A percentile compares a stretch with the other conserved stretches of the same genome.
Conservation (phyloP, 2,329 filamentous ascomycete species). For the Cladophialophora psammophila region DNA sequence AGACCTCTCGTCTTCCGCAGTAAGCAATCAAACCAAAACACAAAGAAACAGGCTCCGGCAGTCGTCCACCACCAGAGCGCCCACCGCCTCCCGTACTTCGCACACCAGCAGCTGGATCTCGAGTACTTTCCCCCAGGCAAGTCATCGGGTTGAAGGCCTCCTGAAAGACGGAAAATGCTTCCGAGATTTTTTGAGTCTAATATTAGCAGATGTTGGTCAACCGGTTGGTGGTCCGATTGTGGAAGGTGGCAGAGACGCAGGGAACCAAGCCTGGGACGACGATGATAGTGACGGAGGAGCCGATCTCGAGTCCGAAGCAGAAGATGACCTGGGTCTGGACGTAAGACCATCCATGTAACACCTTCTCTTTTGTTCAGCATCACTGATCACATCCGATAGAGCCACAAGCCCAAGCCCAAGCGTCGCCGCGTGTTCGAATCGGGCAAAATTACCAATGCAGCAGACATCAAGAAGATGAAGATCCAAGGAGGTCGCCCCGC, state of each 20-base stretch:
- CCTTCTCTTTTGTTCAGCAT: not conserved
- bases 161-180: not conserved
- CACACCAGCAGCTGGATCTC: conserved; percentile 39
- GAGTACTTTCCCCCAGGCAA: conserved; percentile 36
- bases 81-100: conserved; percentile 39
- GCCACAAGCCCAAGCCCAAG: conserved; percentile 16
- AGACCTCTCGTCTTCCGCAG: not conserved
- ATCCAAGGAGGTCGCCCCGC: conserved; percentile 52
- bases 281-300: conserved; percentile 30
- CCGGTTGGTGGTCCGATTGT: conserved; percentile 30
- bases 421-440: conserved; percentile 27
- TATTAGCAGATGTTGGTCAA: conserved; percentile 12
- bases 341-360: not conserved
- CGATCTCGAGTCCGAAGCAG: conserved; percentile 33
- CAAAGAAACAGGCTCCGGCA: conserved; percentile 9
- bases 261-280: conserved; percentile 30
- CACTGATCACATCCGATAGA: not conserved
- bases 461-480: conserved; percentile 56
- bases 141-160: conserved; percentile 1
- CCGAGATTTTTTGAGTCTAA: not conserved
- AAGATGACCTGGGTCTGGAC: conserved; percentile 18
- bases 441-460: conserved; percentile 19
- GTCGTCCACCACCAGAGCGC: conserved; percentile 28
- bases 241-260: conserved; percentile 4
- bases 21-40: not conserved